Evolutionary conservation across 495 filamentous ascomycete species (phyloP), one percentile per base, ranked within the genome.

Genomic region (Daldinia childiae): DNA sequence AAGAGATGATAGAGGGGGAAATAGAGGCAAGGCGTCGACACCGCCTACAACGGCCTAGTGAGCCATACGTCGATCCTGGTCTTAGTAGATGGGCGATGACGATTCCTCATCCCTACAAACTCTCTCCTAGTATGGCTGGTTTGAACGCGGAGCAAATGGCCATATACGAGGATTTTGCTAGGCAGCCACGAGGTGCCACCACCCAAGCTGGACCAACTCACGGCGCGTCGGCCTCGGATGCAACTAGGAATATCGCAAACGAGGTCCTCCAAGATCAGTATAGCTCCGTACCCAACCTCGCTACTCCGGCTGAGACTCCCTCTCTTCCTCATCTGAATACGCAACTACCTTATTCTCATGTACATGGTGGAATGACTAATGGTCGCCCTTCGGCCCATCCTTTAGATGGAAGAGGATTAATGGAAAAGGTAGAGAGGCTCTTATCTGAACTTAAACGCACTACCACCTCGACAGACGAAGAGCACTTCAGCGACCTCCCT

Each of bases 91-190:
- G 93, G 91, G 90, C 93, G 11, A 87, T 91, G 74, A 92, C 90
- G 30, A 97, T 99, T 65, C 93, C 94, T 0, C 90, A 94, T 69
- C 95, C 94, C 6, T 98, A 91, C 82, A 92, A 94, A 65, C 87
- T 95, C 73, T 87, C 88, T 50, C 87, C 90, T 14, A 82, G 52
- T 38, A 65, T 78, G 21, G 59, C 78, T 15, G 95, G 96, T 6
- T 83, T 99, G 32, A 98, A 97, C 71, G 85, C 90, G 54, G 92
- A 97, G 72, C 95, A 99, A 77, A 87, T 98, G 83, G 92, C 91
- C 14, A 95, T 99, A 48, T 99, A 98, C 71, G 93, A 97, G 67
- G 93, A 97, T 50, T 99, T 99, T 79, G 93, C 92, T 5, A 87
- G 93, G 48, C 92, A 95, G 75, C 87, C 90, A 9, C 89, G 92